Conservation (phyloP, 768 basidiomycete species). For the Vararia minispora region DNA sequence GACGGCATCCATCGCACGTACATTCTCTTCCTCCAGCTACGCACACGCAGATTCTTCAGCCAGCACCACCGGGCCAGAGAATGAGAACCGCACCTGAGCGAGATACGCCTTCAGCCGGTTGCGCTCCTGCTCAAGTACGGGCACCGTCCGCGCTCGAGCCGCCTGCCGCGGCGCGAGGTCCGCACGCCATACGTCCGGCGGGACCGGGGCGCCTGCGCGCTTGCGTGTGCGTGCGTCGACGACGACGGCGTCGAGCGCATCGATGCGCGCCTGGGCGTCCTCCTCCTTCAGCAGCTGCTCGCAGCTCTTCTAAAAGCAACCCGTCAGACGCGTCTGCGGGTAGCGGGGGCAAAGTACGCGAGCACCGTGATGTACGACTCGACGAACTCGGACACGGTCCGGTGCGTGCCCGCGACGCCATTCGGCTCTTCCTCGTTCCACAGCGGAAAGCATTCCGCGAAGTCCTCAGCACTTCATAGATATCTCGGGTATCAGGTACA, state of each 20-base stretch:
- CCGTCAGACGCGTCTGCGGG: neutral
- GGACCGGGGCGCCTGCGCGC: constrained; percentile 27
- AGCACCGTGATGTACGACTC: constrained; percentile 46
- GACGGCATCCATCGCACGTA: constrained; percentile 32
- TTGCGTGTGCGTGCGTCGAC: constrained; percentile 52
- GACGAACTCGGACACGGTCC: constrained; percentile 60
- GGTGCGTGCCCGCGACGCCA: constrained; percentile 25
- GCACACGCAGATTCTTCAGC: too few relatives aligned
- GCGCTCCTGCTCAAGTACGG: constrained; percentile 37
- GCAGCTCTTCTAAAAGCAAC: constrained; percentile 39
- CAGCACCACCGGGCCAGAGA: neutral
- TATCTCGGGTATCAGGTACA: constrained; percentile 21
- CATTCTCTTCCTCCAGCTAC: constrained; percentile 52
- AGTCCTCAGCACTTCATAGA: too few relatives aligned
- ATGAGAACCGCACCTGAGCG: constrained; percentile 20
- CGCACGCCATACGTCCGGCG: constrained; percentile 54
- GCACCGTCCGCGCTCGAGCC: constrained; percentile 51
- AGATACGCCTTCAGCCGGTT: constrained; percentile 28
- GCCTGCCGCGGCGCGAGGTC: constrained; percentile 53
- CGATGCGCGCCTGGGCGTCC: constrained; percentile 56
- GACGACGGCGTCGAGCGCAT: constrained; percentile 58
- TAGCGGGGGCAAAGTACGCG: too few relatives aligned
- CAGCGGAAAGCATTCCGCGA: constrained; percentile 27
- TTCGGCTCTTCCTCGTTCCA: constrained; percentile 27
- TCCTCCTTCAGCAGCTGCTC: constrained; percentile 63